These are phyloP conservation scores for Trametes sp. DNA, from an alignment of 1,284 basidiomycete species.

Conservation along the genomic window DNA sequence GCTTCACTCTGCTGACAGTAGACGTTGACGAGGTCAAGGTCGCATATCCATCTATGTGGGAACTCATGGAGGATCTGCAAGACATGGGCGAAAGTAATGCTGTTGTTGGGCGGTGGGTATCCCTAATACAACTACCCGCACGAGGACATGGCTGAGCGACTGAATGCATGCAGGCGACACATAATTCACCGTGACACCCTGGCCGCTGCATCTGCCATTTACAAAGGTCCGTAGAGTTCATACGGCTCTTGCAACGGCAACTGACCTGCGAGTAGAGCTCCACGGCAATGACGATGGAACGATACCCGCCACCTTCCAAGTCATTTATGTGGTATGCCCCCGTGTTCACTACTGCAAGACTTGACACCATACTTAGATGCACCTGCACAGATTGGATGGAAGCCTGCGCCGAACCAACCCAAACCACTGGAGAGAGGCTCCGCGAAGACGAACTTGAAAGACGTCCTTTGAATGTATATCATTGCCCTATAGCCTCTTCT, in stretches of 20 bases:
- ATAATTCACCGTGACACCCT: constrained; percentile 88
- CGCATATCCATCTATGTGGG: constrained; percentile 95
- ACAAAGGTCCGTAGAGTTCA: constrained; percentile 68
- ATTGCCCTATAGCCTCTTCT: constrained; percentile 8
- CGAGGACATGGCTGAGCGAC: neutral
- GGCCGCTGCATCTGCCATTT: constrained; percentile 91
- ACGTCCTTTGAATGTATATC: constrained; percentile 57
- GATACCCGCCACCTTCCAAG: constrained; percentile 94
- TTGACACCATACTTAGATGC: neutral
- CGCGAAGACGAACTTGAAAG: constrained; percentile 82
- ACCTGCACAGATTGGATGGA: constrained; percentile 94
- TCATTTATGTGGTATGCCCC: constrained; percentile 93
- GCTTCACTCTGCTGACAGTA: constrained; percentile 94
- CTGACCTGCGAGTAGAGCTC: constrained; percentile 60
- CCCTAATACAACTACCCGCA: neutral
- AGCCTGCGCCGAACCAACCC: constrained; percentile 85
- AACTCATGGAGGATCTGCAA: constrained; percentile 90
- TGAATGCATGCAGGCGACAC: constrained; percentile 56
- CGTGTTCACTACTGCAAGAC: too few relatives aligned
- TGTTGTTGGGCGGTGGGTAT: constrained; percentile 75
- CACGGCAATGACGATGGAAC: constrained; percentile 86
- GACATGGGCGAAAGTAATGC: constrained; percentile 99
- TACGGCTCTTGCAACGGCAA: constrained; percentile 2
- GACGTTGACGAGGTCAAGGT: constrained; percentile 95
- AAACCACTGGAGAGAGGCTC: constrained; percentile 89